Evolutionary conservation across 2,329 filamentous ascomycete genomes (phyloP), one percentile per base, ranked within the genome.

Genomic region (Fusarium piperis): DNA sequence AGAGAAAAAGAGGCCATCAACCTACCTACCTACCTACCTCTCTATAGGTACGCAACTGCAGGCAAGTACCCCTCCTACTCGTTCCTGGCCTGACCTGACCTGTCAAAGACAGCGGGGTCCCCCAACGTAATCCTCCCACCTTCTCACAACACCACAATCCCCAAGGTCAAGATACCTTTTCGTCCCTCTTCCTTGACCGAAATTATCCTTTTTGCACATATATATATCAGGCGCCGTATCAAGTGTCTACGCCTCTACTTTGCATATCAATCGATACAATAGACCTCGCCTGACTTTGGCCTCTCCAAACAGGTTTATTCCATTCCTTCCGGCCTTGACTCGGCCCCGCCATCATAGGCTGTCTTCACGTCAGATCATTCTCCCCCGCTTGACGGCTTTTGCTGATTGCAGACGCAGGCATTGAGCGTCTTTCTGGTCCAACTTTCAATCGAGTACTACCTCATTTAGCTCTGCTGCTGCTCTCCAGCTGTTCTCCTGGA

Each of bases 281-380:
- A 38, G 10, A 35, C 11, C 32, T 20, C 26, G n/a, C 58, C 52
- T 56, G 26, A 18, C 35, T 32, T 48, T 18, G 13, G 4, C 10
- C 39, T 55, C 28, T 39, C 35, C 57, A 44, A 44, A 46, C 52
- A 52, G 28, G 39, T 28, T 46, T 36, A 13, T 35, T 18, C 38
- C 13, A 23, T 16, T 16, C 44, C 44, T 36, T 38, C 28, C 30
- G 46, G 18, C 33, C 62, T 46, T 48, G 39, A 58, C 65, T 38
- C 32, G 46, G 16, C 59, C 62, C 66, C 58, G 41, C 63, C 65
- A 56, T 61, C 35, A 35, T 46, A 59, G 30, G 46, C 44, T 38
- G 44, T 39, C n/a, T 53, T 46, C 57, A 59, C 11, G 46, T 74
- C 74, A 73, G 53, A 64, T 64, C 71, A 73, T 64, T 13, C 38